These are phyloP conservation scores for Amanita molliuscula DNA, from an alignment of 768 basidiomycete genomes.

Conservation along the genomic window DNA sequence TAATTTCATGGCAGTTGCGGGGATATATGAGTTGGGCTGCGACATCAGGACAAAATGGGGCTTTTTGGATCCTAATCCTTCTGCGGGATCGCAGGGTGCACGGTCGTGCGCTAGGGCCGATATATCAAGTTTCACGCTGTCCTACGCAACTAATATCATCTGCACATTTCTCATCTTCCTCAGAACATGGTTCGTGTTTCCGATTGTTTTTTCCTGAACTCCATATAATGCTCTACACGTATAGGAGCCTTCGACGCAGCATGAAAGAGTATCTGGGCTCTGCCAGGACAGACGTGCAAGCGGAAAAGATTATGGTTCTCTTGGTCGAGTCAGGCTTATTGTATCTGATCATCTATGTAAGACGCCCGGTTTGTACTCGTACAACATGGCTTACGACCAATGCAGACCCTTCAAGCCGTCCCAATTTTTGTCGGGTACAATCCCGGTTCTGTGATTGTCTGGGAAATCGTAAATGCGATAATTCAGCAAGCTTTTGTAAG, in stretches of 20 bases:
- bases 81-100: slow-evolving; percentile 16
- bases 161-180: slow-evolving; percentile 19
- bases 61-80: slow-evolving; percentile 13
- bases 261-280: slow-evolving; percentile 16
- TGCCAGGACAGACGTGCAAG: slow-evolving; percentile 16
- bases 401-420: slow-evolving; percentile 19
- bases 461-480: slow-evolving; percentile 19
- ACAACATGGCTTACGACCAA: neutral
- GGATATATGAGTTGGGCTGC: slow-evolving; percentile 20
- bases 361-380: neutral
- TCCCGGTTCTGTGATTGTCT: slow-evolving; percentile 12
- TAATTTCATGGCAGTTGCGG: slow-evolving; percentile 12
- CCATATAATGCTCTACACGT: neutral
- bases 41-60: slow-evolving; percentile 17
- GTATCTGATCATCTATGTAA: slow-evolving; percentile 19
- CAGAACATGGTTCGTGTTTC: slow-evolving; percentile 14
- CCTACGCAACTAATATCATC: slow-evolving; percentile 19
- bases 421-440: slow-evolving; percentile 19
- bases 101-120: slow-evolving; percentile 16
- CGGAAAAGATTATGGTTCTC: slow-evolving; percentile 17
- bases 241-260: slow-evolving; percentile 15
- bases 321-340: slow-evolving; percentile 19
- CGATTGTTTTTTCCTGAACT: neutral
- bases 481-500: slow-evolving; percentile 19
- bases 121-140: slow-evolving; percentile 19